These are phyloP conservation scores for Diplodia sapinea DNA, from an alignment of 2,329 filamentous ascomycete genomes.

Conservation along the genomic window DNA sequence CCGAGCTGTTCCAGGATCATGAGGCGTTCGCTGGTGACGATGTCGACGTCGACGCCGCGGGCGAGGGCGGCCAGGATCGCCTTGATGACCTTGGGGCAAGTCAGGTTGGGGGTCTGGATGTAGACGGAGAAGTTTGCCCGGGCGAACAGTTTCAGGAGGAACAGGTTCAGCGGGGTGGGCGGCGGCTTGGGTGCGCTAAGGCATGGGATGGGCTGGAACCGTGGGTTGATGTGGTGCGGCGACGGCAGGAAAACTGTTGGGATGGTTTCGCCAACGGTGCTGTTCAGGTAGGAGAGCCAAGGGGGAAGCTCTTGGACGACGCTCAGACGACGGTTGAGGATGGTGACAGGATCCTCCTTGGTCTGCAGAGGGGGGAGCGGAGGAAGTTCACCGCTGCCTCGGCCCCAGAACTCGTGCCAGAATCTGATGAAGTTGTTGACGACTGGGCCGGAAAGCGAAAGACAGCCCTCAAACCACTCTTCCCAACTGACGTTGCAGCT, in stretches of 20 bases:
- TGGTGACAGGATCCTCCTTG: constrained; percentile 10
- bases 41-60: constrained; percentile 70
- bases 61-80: constrained; percentile 66
- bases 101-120: constrained; percentile 80
- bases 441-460: constrained; percentile 68
- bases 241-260: constrained; percentile 74
- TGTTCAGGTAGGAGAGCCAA: constrained; percentile 18
- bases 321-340: constrained; percentile 17
- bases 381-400: constrained; percentile 22
- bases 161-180: constrained; percentile 72
- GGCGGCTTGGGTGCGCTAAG: constrained; percentile 51
- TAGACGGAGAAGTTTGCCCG: constrained; percentile 66
- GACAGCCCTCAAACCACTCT: constrained; percentile 80
- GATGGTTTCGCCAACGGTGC: constrained; percentile 36
- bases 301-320: constrained; percentile 24
- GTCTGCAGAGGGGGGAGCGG: constrained; percentile 1
- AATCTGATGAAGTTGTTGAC: constrained; percentile 69
- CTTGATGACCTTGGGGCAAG: constrained; percentile 67
- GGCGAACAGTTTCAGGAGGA: constrained; percentile 65
- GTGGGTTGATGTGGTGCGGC: constrained; percentile 71
- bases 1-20: constrained; percentile 83
- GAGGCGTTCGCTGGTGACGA: constrained; percentile 71
- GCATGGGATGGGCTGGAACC: constrained; percentile 66
- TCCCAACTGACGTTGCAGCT: constrained; percentile 89
- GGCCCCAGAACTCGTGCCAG: constrained; percentile 72